Evolutionary conservation across 192 early-diverging fungal species (phyloP), one percentile per base, ranked within the genome.

Genomic region (Umbelopsis isabellina): DNA sequence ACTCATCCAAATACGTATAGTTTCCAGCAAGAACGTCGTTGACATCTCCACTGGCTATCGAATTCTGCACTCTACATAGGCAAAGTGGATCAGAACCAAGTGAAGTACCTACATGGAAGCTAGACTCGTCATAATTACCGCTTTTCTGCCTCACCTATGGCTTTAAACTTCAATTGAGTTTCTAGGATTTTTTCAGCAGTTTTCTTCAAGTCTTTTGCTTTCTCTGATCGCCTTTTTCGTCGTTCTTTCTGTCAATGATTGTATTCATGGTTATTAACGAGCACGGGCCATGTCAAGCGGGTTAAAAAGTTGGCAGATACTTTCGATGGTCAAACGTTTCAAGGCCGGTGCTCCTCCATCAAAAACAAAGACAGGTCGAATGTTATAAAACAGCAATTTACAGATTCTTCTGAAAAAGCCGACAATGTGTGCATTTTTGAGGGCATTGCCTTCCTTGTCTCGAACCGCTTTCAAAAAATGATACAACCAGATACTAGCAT

Each of bases 401-500:
- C 94, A 96, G 35, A 98, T 91, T 35, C 98, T 84, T 6, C 94
- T 84, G 72, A 96, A 95, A 83, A 98, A 98, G 6, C 98, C 98
- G 16, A 96, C 75, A 6, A 98, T 82, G 72, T 98, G 96, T 0
- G 93, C 95, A 69, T 93, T 91, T 22, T 82, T 81, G 21, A 98
- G 46, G 20, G 84, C 84, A 69, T 96, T 87, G 2, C 98, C 98
- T 23, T 95, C 89, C 30, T 84, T 85, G 79, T 97, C 95, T 25
- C 90, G 88, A 90, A 98, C 95, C 4, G 96, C 96, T 69, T 93
- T 94, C 41, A 97, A 70, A 70, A 98, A 97, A 84, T 99, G 98
- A 75, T 98, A 89, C 33, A 98, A 85, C 98, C 98, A 99, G 55
- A 99, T 98, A 61, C 90, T 92, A 18, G 96, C 98, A 82, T 98